Evolutionary conservation across 176 grass and related monocot genomes (phyloP).

Genomic region (Avena atlantica): DNA sequence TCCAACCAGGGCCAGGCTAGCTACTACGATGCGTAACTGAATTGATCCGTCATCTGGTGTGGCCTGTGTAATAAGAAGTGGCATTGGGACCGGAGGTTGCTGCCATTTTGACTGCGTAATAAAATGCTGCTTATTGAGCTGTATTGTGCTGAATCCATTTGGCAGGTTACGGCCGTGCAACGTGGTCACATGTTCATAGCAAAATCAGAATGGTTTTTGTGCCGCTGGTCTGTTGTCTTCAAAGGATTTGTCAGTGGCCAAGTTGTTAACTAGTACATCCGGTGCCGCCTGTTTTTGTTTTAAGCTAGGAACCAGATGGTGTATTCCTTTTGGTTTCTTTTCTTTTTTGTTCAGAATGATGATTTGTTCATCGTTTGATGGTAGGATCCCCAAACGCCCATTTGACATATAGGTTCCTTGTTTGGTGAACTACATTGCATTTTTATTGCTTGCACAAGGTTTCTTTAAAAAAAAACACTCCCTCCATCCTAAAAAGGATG

Average conservation of each 20-base stretch:
- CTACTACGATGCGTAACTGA: not conserved
- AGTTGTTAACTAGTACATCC: not conserved
- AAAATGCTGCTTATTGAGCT: conserved; percentile 1
- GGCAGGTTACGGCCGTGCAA: not conserved
- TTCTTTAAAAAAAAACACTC: too few species aligned
- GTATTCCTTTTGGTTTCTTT: not conserved
- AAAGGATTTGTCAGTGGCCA: not conserved
- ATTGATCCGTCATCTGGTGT: not conserved
- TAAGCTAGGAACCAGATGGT: not conserved
- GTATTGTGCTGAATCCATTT: conserved; percentile 11
- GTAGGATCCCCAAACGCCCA: too few species aligned
- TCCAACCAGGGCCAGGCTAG: conserved; percentile 35
- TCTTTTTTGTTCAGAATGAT: not conserved
- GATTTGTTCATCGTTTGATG: not conserved
- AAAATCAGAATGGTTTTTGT: not conserved
- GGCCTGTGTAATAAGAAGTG: not conserved
- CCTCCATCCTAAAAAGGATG: too few species aligned
- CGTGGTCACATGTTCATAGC: not conserved
- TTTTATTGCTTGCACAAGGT: too few species aligned
- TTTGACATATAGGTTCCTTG: too few species aligned
- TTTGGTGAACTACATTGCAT: too few species aligned
- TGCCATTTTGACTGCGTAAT: not conserved
- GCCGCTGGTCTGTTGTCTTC: not conserved
- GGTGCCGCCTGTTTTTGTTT: not conserved
- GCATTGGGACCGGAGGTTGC: conserved; percentile 1